A percentile compares a stretch with the other conserved stretches of the same genome.
Evolutionary conservation across 2,329 filamentous ascomycete genomes (phyloP).

Genomic region (Ophiostoma montium): DNA sequence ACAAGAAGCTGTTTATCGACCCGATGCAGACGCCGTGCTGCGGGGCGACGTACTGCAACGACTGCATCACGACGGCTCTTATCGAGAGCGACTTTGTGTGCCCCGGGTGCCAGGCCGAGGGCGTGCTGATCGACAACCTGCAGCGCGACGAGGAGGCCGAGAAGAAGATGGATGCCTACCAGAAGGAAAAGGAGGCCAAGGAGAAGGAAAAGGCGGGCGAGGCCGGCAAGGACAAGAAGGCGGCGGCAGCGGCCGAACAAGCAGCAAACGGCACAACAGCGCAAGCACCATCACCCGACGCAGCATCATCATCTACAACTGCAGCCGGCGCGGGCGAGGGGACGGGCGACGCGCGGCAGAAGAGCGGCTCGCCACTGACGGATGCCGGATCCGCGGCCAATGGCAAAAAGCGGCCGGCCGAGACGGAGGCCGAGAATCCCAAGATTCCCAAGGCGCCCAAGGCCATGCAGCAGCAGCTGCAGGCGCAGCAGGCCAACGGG

Average conservation of each 20-base stretch:
- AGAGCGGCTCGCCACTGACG: background rate
- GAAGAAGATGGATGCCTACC: slow-evolving; percentile 63
- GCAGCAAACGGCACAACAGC: background rate
- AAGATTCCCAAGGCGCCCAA: slow-evolving; percentile 52
- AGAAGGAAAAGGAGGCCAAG: slow-evolving; percentile 40
- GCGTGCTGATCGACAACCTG: slow-evolving; percentile 85
- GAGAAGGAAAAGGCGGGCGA: slow-evolving; percentile 12
- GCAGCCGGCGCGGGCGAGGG: background rate
- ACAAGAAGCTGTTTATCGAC: slow-evolving; percentile 96
- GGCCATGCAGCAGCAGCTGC: slow-evolving; percentile 45
- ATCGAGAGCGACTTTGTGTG: slow-evolving; percentile 97
- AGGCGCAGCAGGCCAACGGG: slow-evolving; percentile 23
- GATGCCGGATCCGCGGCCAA: slow-evolving; percentile 9
- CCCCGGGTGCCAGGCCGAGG: slow-evolving; percentile 79
- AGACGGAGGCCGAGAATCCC: slow-evolving; percentile 52
- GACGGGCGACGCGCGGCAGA: background rate
- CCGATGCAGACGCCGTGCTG: slow-evolving; percentile 99
- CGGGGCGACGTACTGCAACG: slow-evolving; percentile 95
- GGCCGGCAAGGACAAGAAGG: slow-evolving; percentile 31
- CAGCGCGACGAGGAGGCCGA: slow-evolving; percentile 66
- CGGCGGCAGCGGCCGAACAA: no score
- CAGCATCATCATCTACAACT: background rate
- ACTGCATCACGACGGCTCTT: slow-evolving; percentile 98
- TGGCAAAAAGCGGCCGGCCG: slow-evolving; percentile 70
- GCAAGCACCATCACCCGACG: background rate